Base-by-base conservation (phyloP, 768 basidiomycete genomes). In the Xanthoconium purpureum region DNA sequence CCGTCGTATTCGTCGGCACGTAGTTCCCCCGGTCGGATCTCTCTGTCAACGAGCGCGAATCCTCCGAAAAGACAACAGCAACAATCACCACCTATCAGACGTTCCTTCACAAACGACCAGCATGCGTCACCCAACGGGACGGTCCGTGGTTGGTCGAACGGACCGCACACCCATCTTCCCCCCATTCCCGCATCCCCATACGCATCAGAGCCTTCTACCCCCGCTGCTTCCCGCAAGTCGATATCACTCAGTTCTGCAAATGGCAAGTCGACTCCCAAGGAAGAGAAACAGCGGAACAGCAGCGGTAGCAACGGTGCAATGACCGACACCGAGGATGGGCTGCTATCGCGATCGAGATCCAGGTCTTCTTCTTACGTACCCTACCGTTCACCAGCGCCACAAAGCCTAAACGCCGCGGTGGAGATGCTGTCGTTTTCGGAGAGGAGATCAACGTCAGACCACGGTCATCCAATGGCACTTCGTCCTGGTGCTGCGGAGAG, bases 121-220 rank as follows among this genome's bases (percentile, higher is more conserved):
- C 63, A 63, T 42, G 64, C 64, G 6, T 66, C 66, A 35, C 13
- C 63, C 39, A 71, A 68, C 33, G 66, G 66, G 33, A 33, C 68
- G 11, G 37, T 56, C n/a, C 69, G 71, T 32, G 65, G 74, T 13
- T 71, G 71, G 58, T 58, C 74, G 8, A 74, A 73, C 29, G 72
- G 71, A 17, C n/a, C 62, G 33, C 65, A 67, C 13, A 60, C 57
- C 30, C 58, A 84, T 51, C 74, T 87, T 36, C 78, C 84, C 30
- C 83, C 85, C 28, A 87, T 87, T 50, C 85, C 85, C 50, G 83
- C 83, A 42, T 91, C 89, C 44, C 86, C 85, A 1, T 84, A 84
- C 62, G 66, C 75, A 13, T 84, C 85, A 32, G 88, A 89, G 47
- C 78, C 74, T 40, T 84, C 87, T 43, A 69, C 75, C 17, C 80